Evolutionary conservation across 2,329 filamentous ascomycete species (phyloP).

Genomic region (Calonectria crousiana): DNA sequence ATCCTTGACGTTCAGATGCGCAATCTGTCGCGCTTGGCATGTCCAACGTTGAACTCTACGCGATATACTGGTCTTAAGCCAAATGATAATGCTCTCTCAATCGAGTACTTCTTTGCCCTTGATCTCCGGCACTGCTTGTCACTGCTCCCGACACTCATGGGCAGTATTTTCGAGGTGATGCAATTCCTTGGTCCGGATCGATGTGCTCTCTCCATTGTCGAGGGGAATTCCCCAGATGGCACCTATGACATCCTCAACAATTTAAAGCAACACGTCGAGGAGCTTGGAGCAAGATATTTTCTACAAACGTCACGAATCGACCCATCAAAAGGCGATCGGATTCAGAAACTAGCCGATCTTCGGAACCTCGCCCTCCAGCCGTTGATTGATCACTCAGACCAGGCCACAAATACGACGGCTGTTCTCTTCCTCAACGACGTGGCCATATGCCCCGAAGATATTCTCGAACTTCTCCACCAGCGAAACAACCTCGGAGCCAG

Average conservation of each 20-base stretch:
- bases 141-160: conserved; percentile 64
- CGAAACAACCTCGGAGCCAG: conserved; percentile 58
- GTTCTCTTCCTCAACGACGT: conserved; percentile 67
- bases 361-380: conserved; percentile 66
- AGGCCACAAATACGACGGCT: conserved; percentile 49
- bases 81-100: not conserved
- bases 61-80: conserved; percentile 42
- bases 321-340: conserved; percentile 58
- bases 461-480: conserved; percentile 67
- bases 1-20: conserved; percentile 47
- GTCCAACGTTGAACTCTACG: conserved; percentile 38
- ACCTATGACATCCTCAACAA: conserved; percentile 63
- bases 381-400: conserved; percentile 46
- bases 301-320: conserved; percentile 58
- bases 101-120: conserved; percentile 65
- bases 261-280: conserved; percentile 54
- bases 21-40: conserved; percentile 43
- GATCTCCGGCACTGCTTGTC: conserved; percentile 60
- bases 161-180: conserved; percentile 63
- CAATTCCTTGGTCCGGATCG: conserved; percentile 62
- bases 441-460: conserved; percentile 63
- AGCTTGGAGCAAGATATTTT: conserved; percentile 55
- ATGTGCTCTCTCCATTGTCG: conserved; percentile 67
- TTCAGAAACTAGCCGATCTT: conserved; percentile 61
- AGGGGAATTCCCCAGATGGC: conserved; percentile 67